Conservation (phyloP, 2,329 filamentous ascomycete species). For the Capronia epimyces region DNA sequence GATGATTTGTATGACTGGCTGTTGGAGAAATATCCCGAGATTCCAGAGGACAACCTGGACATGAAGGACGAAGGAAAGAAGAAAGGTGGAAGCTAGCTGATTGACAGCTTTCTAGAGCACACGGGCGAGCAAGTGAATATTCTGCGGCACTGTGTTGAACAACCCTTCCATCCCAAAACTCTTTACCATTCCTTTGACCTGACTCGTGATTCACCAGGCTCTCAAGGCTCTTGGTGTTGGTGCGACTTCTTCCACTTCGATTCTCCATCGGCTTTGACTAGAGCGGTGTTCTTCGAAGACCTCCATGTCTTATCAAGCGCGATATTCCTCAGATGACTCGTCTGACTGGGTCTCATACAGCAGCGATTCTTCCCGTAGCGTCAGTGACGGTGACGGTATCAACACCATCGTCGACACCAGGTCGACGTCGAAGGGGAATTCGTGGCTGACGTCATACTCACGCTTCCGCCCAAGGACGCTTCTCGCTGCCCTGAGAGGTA, state of each 20-base stretch:
- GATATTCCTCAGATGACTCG: constrained; percentile 8
- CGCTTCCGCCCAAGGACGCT: constrained; percentile 3
- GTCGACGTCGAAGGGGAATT: constrained; percentile 11
- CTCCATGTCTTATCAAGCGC: constrained; percentile 8
- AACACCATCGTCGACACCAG: constrained; percentile 1
- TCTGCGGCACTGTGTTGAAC: background rate
- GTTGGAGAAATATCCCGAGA: constrained; percentile 72
- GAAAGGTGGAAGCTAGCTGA: constrained; percentile 32
- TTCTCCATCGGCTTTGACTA: constrained; percentile 6
- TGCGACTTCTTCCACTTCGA: background rate
- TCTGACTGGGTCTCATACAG: constrained; percentile 21
- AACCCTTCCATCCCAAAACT: background rate
- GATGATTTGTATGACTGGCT: constrained; percentile 91
- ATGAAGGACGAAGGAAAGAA: constrained; percentile 98
- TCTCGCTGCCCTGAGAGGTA: background rate
- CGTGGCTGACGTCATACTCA: constrained; percentile 20
- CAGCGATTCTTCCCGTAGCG: constrained; percentile 6
- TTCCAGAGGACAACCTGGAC: constrained; percentile 93
- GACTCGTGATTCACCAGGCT: background rate
- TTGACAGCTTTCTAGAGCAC: background rate
- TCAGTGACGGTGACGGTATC: background rate
- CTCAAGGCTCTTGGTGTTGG: background rate
- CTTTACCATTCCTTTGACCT: background rate
- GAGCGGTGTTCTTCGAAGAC: background rate
- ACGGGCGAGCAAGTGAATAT: background rate